Conservation (phyloP, 164 flowering plant species). For the Echeveria elegans region DNA sequence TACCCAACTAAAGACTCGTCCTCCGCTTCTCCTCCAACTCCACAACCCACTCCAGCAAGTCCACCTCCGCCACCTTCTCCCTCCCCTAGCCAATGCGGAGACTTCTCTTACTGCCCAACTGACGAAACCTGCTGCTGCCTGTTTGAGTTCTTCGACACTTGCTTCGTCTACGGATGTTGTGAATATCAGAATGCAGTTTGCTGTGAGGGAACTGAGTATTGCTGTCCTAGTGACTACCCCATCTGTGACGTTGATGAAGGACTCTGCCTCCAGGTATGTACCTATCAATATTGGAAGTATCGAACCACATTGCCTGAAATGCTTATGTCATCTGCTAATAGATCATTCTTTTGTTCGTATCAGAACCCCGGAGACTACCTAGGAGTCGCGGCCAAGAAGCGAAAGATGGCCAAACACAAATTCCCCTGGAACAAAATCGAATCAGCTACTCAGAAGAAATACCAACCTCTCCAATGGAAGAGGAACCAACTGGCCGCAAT, state of each 20-base stretch:
- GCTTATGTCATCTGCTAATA: neutral
- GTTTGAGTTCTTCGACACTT: constrained; percentile 25
- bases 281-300: neutral
- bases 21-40: constrained; percentile 22
- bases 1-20: constrained; percentile 53
- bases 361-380: constrained; percentile 38
- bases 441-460: constrained; percentile 13
- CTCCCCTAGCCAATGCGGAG: constrained; percentile 55
- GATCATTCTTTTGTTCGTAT: neutral
- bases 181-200: constrained; percentile 60
- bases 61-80: constrained; percentile 44
- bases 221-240: constrained; percentile 82
- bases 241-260: constrained; percentile 58
- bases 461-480: constrained; percentile 48
- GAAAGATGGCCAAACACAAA: constrained; percentile 50
- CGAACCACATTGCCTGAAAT: neutral
- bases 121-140: constrained; percentile 68
- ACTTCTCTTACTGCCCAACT: constrained; percentile 47
- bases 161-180: constrained; percentile 62
- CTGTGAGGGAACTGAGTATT: constrained; percentile 46
- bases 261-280: constrained; percentile 54
- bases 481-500: constrained; percentile 40
- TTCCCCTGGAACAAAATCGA: constrained; percentile 49
- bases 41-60: constrained; percentile 29
- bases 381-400: constrained; percentile 52